Conservation (phyloP, 2,329 filamentous ascomycete species). For the Epichloe elymi region DNA sequence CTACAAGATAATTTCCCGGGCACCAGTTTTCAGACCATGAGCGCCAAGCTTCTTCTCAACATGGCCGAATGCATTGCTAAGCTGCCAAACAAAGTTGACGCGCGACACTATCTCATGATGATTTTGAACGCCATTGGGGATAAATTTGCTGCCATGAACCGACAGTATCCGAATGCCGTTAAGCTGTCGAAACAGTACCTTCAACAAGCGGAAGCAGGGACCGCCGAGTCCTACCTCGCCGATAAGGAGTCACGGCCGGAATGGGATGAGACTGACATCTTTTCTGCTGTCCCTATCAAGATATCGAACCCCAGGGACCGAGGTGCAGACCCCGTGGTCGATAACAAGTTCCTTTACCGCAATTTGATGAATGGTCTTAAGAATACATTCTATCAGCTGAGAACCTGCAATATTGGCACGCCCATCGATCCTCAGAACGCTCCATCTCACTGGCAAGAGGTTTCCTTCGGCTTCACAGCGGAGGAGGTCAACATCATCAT, state of each 20-base stretch:
- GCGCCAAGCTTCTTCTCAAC: slow-evolving; percentile 88
- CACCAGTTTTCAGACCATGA: slow-evolving; percentile 99
- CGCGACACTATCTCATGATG: slow-evolving; percentile 89
- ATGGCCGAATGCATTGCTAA: slow-evolving; percentile 98
- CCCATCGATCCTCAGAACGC: slow-evolving; percentile 65
- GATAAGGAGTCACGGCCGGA: slow-evolving; percentile 71
- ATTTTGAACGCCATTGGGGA: slow-evolving; percentile 96
- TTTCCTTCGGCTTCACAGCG: slow-evolving; percentile 90
- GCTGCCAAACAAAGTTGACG: slow-evolving; percentile 83
- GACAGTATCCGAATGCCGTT: slow-evolving; percentile 86
- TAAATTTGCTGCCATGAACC: slow-evolving; percentile 97
- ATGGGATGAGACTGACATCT: slow-evolving; percentile 98
- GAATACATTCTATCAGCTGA: slow-evolving; percentile 90
- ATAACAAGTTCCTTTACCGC: slow-evolving; percentile 97
- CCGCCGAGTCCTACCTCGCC: slow-evolving; percentile 68
- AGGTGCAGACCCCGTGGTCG: slow-evolving; percentile 76
- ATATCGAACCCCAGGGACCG: slow-evolving; percentile 83
- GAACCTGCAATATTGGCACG: slow-evolving; percentile 68
- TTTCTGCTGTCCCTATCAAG: slow-evolving; percentile 91
- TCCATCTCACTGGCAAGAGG: slow-evolving; percentile 84
- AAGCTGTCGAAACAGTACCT: slow-evolving; percentile 74
- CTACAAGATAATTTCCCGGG: slow-evolving; percentile 91
- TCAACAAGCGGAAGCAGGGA: slow-evolving; percentile 49
- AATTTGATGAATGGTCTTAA: slow-evolving; percentile 93
- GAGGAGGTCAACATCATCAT: slow-evolving; percentile 95